Percentiles rank a stretch among this genome's conserved stretches.
Conservation (phyloP, 2,329 filamentous ascomycete genomes). For the Alternaria arborescens region DNA sequence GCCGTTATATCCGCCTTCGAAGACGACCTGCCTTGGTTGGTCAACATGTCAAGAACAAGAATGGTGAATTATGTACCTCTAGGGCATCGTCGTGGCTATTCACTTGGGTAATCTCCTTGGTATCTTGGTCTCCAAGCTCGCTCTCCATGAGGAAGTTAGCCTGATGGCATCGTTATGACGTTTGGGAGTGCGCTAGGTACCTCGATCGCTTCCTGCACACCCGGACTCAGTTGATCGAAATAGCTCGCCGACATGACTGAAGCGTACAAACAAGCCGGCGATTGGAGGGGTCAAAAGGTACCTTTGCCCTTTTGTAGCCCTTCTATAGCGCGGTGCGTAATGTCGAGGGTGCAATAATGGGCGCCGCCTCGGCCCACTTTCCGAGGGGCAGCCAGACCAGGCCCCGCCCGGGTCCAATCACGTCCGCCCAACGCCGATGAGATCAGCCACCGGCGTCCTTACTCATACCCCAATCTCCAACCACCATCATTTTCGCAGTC, state of each 20-base stretch:
- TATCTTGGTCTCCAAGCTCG: constrained; percentile 38
- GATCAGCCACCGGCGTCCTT: constrained; percentile 38
- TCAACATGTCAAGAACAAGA: background rate
- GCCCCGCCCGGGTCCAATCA: constrained; percentile 38
- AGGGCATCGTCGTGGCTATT: constrained; percentile 53
- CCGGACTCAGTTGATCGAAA: constrained; percentile 28
- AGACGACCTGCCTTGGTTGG: constrained; percentile 60
- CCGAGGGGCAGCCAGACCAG: constrained; percentile 24
- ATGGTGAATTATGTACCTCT: constrained; percentile 44
- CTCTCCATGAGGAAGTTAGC: constrained; percentile 50
- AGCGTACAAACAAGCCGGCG: background rate
- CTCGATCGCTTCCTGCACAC: constrained; percentile 32
- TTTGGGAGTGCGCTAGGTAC: constrained; percentile 29
- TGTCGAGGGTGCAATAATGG: constrained; percentile 14
- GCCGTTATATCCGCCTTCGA: constrained; percentile 58
- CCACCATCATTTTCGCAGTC: background rate
- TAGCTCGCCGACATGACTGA: constrained; percentile 33
- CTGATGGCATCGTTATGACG: constrained; percentile 30
- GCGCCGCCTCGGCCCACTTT: constrained; percentile 19
- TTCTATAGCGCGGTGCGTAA: constrained; percentile 10
- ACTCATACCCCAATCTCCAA: constrained; percentile 31
- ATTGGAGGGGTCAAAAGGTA: constrained; percentile 6
- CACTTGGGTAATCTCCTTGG: constrained; percentile 36
- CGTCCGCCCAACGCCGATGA: constrained; percentile 22
- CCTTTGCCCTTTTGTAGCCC: constrained; percentile 13